Evolutionary conservation across 192 early-diverging fungal genomes (phyloP).

Genomic region (Kickxella alabastrina): DNA sequence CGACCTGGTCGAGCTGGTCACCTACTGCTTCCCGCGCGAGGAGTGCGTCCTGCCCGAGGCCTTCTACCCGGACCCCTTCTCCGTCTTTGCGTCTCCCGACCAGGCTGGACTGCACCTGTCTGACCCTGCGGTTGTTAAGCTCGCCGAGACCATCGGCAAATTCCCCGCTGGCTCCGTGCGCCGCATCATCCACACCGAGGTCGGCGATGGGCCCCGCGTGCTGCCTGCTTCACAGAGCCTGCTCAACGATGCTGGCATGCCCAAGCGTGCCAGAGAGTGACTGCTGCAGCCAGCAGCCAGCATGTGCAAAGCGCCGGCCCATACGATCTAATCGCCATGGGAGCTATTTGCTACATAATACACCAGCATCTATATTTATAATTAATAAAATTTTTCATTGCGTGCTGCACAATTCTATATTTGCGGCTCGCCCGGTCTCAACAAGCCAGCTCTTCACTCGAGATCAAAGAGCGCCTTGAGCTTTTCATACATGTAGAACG

Average conservation of each 20-base stretch:
- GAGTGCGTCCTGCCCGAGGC: conserved; percentile 18
- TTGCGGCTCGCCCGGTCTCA: background rate
- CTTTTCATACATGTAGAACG: conserved; percentile 81
- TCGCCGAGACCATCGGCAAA: conserved; percentile 27
- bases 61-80: conserved; percentile 61
- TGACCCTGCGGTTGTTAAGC: conserved; percentile 15
- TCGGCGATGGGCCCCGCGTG: conserved; percentile 91
- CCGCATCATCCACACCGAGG: conserved; percentile 84
- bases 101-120: conserved; percentile 42
- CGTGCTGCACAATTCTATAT: no score
- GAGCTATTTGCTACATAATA: no score
- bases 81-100: conserved; percentile 53
- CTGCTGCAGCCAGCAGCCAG: no score
- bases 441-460: conserved; percentile 14
- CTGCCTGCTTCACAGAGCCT: conserved; percentile 36
- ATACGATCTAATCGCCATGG: no score
- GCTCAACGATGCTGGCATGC: conserved; percentile 40
- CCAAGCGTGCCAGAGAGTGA: conserved; percentile 31
- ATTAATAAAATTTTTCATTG: no score
- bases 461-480: conserved; percentile 43
- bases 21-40: conserved; percentile 77
- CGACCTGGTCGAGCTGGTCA: conserved; percentile 80
- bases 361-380: no score
- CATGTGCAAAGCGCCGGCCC: no score
- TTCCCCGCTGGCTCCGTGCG: conserved; percentile 71